Base-by-base conservation (phyloP, 352 stramenopile species). In the Globisporangium paddicum region DNA sequence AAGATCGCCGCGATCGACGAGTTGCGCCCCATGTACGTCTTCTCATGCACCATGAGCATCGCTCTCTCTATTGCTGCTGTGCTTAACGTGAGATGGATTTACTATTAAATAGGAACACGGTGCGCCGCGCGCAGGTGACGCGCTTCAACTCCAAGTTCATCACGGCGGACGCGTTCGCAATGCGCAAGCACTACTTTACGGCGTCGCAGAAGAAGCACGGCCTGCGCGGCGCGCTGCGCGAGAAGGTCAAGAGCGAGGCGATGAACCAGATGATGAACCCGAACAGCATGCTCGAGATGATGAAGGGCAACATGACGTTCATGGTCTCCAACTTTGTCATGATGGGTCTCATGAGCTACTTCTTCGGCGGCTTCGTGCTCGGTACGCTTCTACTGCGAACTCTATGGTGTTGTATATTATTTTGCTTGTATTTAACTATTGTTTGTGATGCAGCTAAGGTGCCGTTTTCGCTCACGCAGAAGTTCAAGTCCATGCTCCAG, bases 241-340 rank as follows among this genome's bases (percentile, higher is more conserved):
- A 95, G 58, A 96, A 97, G 71, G 82, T 92, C 48, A 90, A 95
- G 70, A 96, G 82, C 68, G 83, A 93, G 55, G 79, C 79, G 25
- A 94, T 90, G 77, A 95, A 96, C 72, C 90, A 97, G 69, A 97
- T 98, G 84, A 89, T 96, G 75, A 97, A 98, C 69, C 94, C 96
- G 34, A 93, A 97, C 67, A 89, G 81, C 51, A 99, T 99, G 95
- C 93, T 99, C 61, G 95, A 98, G 68, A 97, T 97, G 82, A 98
- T 99, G 92, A 99, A 99, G 79, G 95, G 96, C 60, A 98, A 99
- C 71, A 98, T 99, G 89, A 97, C 92, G 14, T 98, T 98, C 61
- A 98, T 99, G 92, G 89, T 98, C 19, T 98, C 98, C 66, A 99
- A 99, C 75, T 98, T 99, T 77, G 94, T 98, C 66, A 99, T 99